Conservation (phyloP, 1,139 yeast genomes). For the Geotrichum macrosporum region DNA sequence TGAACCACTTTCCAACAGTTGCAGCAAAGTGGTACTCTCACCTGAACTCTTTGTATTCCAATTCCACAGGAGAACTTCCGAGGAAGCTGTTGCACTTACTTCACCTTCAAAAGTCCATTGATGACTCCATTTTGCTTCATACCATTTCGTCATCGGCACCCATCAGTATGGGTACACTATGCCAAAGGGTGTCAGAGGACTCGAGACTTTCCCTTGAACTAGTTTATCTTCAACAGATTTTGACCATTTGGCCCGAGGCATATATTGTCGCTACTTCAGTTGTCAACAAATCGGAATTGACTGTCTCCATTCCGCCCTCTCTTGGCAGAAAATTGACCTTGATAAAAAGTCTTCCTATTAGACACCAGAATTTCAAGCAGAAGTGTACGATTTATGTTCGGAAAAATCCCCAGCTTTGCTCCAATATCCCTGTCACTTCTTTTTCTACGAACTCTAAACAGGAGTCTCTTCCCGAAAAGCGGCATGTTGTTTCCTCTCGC, state of each 20-base stretch:
- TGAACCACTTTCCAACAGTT: conserved; percentile 7
- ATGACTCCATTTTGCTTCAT: conserved; percentile 18
- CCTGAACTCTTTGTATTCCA: background rate
- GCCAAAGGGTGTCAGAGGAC: conserved; percentile 25
- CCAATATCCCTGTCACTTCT: conserved; percentile 14
- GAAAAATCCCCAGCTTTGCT: background rate
- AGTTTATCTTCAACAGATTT: conserved; percentile 29
- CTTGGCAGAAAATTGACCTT: conserved; percentile 3
- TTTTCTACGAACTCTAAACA: background rate
- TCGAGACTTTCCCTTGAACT: conserved; percentile 27
- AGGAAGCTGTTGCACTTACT: conserved; percentile 13
- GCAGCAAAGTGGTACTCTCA: conserved; percentile 16
- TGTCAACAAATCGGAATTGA: conserved; percentile 10
- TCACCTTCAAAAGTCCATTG: conserved; percentile 17
- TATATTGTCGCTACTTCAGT: conserved; percentile 22
- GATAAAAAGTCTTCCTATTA: conserved; percentile 8
- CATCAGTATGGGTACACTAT: conserved; percentile 25
- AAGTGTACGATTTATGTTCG: conserved; percentile 10
- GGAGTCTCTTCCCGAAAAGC: background rate
- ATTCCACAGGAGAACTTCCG: conserved; percentile 11
- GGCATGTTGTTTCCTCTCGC: background rate
- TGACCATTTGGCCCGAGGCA: conserved; percentile 31
- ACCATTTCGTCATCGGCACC: conserved; percentile 20
- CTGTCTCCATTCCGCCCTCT: conserved; percentile 10
- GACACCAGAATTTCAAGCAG: conserved; percentile 8